A percentile compares a stretch with the other conserved stretches of the same genome.
phyloP scores from a whole-genome alignment of 2,329 filamentous ascomycete species.

The Meredithiella fracta region DNA sequence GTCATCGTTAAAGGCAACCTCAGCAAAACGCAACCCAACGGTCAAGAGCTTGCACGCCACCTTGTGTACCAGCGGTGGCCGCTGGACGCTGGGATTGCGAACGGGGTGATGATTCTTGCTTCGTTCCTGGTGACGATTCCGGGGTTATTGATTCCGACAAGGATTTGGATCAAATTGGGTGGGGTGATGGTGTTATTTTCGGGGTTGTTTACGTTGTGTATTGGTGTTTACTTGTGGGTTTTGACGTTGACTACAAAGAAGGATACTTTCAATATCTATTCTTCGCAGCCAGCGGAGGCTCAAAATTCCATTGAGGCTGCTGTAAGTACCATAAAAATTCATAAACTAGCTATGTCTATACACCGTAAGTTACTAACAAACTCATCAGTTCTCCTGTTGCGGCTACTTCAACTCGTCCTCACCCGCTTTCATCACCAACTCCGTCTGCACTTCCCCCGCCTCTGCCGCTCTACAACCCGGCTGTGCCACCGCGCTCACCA shows the following conservation, averaged over 20 bases:
- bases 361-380: neutral
- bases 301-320: conserved; percentile 56
- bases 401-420: conserved; percentile 59
- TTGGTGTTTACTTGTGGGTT: conserved; percentile 57
- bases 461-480: conserved; percentile 53
- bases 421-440: conserved; percentile 54
- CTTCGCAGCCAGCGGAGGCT: conserved; percentile 34
- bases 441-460: conserved; percentile 50
- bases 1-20: conserved; percentile 33
- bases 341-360: neutral
- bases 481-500: conserved; percentile 50
- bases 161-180: conserved; percentile 54
- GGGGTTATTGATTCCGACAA: conserved; percentile 49
- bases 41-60: conserved; percentile 32
- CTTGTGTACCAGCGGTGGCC: conserved; percentile 38
- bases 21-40: conserved; percentile 25
- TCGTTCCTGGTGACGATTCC: conserved; percentile 55
- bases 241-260: conserved; percentile 52
- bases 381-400: conserved; percentile 55
- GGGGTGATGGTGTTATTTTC: conserved; percentile 47
- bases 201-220: conserved; percentile 44
- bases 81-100: conserved; percentile 47
- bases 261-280: conserved; percentile 46
- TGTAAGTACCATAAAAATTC: conserved; percentile 27
- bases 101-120: conserved; percentile 53